phyloP scores from a whole-genome alignment of 2,329 filamentous ascomycete genomes.

The Fusarium udum region DNA sequence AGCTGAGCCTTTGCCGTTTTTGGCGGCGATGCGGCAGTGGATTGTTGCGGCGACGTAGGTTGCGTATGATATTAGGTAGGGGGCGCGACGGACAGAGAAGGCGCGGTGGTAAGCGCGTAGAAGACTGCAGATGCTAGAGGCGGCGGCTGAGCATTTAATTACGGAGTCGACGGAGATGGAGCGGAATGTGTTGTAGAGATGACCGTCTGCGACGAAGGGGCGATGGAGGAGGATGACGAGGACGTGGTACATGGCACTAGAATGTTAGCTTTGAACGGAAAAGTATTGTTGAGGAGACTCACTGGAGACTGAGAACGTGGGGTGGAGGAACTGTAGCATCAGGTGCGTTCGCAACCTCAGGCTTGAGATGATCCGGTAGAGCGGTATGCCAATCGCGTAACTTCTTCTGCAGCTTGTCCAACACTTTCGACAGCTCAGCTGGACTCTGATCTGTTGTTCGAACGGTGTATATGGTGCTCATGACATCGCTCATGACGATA shows the following conservation, averaged over 20 bases:
- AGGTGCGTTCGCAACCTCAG: slow-evolving; percentile 44
- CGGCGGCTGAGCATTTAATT: slow-evolving; percentile 56
- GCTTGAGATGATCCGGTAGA: slow-evolving; percentile 55
- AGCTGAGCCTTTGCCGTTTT: slow-evolving; percentile 51
- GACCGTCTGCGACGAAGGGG: slow-evolving; percentile 61
- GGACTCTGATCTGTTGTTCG: slow-evolving; percentile 50
- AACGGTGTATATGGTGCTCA: slow-evolving; percentile 57
- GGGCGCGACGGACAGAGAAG: slow-evolving; percentile 57
- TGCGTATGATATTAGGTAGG: slow-evolving; percentile 64
- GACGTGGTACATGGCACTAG: slow-evolving; percentile 58
- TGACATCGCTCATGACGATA: slow-evolving; percentile 53
- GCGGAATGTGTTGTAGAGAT: slow-evolving; percentile 55
- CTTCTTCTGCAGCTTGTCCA: slow-evolving; percentile 52
- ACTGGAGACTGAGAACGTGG: slow-evolving; percentile 55
- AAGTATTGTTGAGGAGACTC: rapidly evolving
- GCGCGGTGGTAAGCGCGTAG: slow-evolving; percentile 55
- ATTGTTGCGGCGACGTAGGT: slow-evolving; percentile 65
- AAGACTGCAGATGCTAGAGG: slow-evolving; percentile 55
- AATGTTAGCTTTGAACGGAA: rapidly evolving
- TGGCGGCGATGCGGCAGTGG: slow-evolving; percentile 60
- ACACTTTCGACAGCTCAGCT: slow-evolving; percentile 48
- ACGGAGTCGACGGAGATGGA: slow-evolving; percentile 56
- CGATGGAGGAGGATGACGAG: slow-evolving; percentile 63
- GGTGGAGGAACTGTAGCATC: slow-evolving; percentile 49
- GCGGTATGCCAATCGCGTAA: slow-evolving; percentile 53